phyloP scores from a whole-genome alignment of 345 rosid genomes.

The Populus euphratica region DNA sequence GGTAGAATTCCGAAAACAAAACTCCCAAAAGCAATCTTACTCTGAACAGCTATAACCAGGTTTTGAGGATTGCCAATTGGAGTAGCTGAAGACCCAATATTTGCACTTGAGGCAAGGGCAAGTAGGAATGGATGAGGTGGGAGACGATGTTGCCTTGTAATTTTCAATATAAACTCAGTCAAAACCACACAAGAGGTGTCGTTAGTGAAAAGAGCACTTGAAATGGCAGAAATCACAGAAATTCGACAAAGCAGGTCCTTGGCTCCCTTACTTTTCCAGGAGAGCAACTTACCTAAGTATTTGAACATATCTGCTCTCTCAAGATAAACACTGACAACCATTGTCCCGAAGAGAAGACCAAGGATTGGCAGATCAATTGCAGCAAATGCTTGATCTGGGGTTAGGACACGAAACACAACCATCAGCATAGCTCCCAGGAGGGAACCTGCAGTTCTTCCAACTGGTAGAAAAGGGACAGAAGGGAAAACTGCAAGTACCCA shows the following conservation, averaged over 20 bases:
- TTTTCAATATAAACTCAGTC: constrained; percentile 76
- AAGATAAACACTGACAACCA: constrained; percentile 82
- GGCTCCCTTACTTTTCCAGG: constrained; percentile 72
- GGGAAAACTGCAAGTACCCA: constrained; percentile 91
- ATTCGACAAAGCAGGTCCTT: constrained; percentile 67
- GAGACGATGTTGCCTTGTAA: constrained; percentile 73
- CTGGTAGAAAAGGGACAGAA: constrained; percentile 65
- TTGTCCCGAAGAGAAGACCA: constrained; percentile 86
- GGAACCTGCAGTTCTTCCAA: constrained; percentile 91
- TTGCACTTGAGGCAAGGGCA: constrained; percentile 81
- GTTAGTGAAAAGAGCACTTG: constrained; percentile 84
- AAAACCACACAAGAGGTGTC: constrained; percentile 76
- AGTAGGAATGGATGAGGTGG: constrained; percentile 77
- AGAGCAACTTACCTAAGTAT: constrained; percentile 63
- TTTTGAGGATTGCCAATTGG: constrained; percentile 92
- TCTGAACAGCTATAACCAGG: constrained; percentile 70
- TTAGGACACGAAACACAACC: constrained; percentile 68
- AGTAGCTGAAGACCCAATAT: constrained; percentile 82
- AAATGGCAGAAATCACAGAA: constrained; percentile 65
- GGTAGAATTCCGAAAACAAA: constrained; percentile 64
- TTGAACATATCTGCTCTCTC: constrained; percentile 80
- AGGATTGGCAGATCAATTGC: constrained; percentile 83
- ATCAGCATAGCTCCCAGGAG: constrained; percentile 84
- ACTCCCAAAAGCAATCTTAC: constrained; percentile 53
- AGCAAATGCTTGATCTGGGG: constrained; percentile 76